Percentiles rank a stretch among this genome's conserved stretches.
phyloP scores from a whole-genome alignment of 2,329 filamentous ascomycete species.

The Penicillium sp. region DNA sequence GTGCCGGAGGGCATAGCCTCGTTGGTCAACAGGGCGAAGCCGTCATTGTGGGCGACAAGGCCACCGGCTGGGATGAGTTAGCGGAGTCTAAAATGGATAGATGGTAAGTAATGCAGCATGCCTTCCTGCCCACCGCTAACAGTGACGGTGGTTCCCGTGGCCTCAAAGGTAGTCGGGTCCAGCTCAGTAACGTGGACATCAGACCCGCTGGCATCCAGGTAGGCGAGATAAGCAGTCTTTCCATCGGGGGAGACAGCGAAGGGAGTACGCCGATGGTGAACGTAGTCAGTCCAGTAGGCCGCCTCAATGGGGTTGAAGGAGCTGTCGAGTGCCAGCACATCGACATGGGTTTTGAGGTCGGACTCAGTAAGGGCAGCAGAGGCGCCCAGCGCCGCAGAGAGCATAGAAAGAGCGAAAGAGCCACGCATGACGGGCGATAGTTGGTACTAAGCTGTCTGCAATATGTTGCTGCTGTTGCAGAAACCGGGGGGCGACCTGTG shows the following conservation, averaged over 20 bases:
- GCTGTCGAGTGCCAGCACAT: constrained; percentile 41
- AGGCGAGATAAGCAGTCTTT: constrained; percentile 52
- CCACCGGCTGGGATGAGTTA: no score
- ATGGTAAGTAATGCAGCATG: no score
- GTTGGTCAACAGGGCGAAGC: constrained; percentile 54
- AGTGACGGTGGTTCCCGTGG: constrained; percentile 46
- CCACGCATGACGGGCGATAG: no score
- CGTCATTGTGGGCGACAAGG: constrained; percentile 54
- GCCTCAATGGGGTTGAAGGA: constrained; percentile 51
- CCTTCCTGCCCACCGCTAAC: constrained; percentile 49
- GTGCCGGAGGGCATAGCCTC: constrained; percentile 45
- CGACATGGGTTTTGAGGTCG: constrained; percentile 34
- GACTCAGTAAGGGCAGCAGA: constrained; percentile 16
- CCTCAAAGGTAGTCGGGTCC: constrained; percentile 47
- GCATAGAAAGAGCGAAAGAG: constrained; percentile 18
- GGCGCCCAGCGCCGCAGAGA: constrained; percentile 21
- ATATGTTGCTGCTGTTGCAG: no score
- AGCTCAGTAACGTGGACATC: constrained; percentile 52
- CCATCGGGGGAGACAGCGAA: constrained; percentile 55
- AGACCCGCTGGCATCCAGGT: constrained; percentile 49
- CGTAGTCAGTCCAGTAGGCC: constrained; percentile 54
- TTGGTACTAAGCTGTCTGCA: no score
- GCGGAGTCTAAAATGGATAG: no score
- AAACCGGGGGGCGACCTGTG: no score
- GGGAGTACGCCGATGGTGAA: constrained; percentile 55